Base-by-base conservation (phyloP, 305 asterid genomes). In the Rubia tinctorum region DNA sequence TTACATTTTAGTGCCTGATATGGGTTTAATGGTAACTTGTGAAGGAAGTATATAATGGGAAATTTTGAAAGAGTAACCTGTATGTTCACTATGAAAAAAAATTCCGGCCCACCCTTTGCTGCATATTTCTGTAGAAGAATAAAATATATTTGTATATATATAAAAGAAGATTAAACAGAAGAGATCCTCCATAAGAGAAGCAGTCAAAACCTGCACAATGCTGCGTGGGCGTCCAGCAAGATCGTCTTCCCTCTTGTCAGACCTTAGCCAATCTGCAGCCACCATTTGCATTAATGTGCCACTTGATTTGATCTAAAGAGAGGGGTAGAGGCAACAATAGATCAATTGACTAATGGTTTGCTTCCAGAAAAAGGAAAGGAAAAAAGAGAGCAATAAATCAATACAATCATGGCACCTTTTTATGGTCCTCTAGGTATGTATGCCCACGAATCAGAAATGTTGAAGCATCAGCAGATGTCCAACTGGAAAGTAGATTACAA, bases 171-270 rank as follows among this genome's bases (percentile, higher is more conserved):
- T 51, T 8, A 18, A 18, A 39, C 47, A 64, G 59, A 5, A 53
- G 2, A 20, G 69, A 5, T 15, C 43, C 20, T 6, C 66, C 18
- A 3, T 15, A 9, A 49, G 6, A 68, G 37, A 25, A 75, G 13
- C 63, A 40, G 58, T 53, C 23, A 71, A 64, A 77, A 95, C 99
- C 98, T 92, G 97, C 83, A 95, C 99, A 78, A 92, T 88, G 82
- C 96, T 87, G 60, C 96, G 97, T 44, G 91, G 91, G 73, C 96
- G 96, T 68, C 93, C 91, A 59, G 96, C 98, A 74, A 92, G 96
- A 89, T 95, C 97, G 81, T 92, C 97, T 89, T 92, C 98, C 77
- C 98, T 86, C 85, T 92, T 95, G 83, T 95, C 97, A 82, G 97
- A 95, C 81, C 85, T 86, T 89, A 95, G 82, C 99, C 99, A 95